These are phyloP conservation scores for Pyrenophora tritici-repentis DNA, from an alignment of 2,329 filamentous ascomycete species.

Conservation along the genomic window DNA sequence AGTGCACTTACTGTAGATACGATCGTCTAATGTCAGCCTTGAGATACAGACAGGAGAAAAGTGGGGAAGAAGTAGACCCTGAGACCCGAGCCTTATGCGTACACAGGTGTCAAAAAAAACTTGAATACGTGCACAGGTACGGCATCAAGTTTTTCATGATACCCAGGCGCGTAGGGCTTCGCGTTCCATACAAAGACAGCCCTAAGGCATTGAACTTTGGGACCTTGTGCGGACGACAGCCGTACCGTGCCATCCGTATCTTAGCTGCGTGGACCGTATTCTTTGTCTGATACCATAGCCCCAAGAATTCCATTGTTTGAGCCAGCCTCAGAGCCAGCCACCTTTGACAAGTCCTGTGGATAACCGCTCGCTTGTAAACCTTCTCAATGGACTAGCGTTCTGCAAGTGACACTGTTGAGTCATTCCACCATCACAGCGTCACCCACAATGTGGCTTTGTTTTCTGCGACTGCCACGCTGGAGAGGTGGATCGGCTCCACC, in stretches of 20 bases:
- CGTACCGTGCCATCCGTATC: slow-evolving; percentile 1
- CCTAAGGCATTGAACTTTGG: not conserved
- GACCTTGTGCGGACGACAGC: slow-evolving; percentile 1
- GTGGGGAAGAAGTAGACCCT: slow-evolving; percentile 8
- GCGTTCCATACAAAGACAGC: not conserved
- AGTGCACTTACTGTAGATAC: slow-evolving; percentile 2
- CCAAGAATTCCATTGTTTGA: not conserved
- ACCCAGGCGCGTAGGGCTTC: too few relatives aligned
- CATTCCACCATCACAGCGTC: slow-evolving; percentile 1
- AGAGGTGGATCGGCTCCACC: slow-evolving; percentile 5
- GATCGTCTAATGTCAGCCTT: slow-evolving; percentile 9
- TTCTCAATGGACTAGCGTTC: slow-evolving; percentile 5
- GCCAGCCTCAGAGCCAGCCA: not conserved
- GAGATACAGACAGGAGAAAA: not conserved
- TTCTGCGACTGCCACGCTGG: not conserved
- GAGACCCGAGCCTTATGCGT: not conserved
- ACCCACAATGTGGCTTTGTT: slow-evolving; percentile 3
- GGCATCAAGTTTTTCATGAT: too few relatives aligned
- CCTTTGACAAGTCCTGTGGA: slow-evolving; percentile 1
- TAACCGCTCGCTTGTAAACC: slow-evolving; percentile 4
- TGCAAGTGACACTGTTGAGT: slow-evolving; percentile 8
- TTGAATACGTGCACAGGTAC: too few relatives aligned
- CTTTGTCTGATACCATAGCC: not conserved
- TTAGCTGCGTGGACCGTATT: not conserved
- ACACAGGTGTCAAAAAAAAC: too few relatives aligned